Conservation (phyloP, 352 stramenopile genomes). For the Globisporangium viniferum region DNA sequence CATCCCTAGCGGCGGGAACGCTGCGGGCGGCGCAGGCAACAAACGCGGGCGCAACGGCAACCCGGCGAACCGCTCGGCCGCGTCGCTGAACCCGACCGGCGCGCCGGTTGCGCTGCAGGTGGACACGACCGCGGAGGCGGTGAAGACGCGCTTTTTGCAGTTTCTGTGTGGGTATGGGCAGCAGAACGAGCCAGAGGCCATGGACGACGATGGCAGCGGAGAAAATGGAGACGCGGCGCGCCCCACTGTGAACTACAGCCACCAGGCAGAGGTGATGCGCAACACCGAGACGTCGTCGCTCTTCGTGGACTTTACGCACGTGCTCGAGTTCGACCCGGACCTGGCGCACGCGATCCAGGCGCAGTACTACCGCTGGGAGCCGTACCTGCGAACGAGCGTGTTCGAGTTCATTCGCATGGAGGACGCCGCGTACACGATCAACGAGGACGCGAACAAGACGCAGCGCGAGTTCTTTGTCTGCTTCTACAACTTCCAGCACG, state of each 20-base stretch:
- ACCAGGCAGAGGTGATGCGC: conserved; percentile 86
- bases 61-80: conserved; percentile 7
- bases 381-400: conserved; percentile 63
- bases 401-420: conserved; percentile 81
- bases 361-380: conserved; percentile 86
- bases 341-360: conserved; percentile 79
- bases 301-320: conserved; percentile 85
- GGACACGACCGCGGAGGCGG: conserved; percentile 72
- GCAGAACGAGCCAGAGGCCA: conserved; percentile 15
- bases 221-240: conserved; percentile 7
- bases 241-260: conserved; percentile 69
- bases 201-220: conserved; percentile 15
- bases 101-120: conserved; percentile 56
- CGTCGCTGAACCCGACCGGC: conserved; percentile 34
- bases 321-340: conserved; percentile 80
- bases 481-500: conserved; percentile 89
- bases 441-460: conserved; percentile 77
- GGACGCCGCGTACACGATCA: conserved; percentile 72
- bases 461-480: conserved; percentile 86
- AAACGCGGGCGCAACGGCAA: conserved; percentile 44
- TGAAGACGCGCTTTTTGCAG: conserved; percentile 82
- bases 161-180: conserved; percentile 78
- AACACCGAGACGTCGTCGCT: conserved; percentile 85
- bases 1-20: conserved; percentile 1
- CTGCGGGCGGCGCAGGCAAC: conserved; percentile 16